Evolutionary conservation across 78 protist genomes (phyloP).

Genomic region (Pigoraptor vietnamica): DNA sequence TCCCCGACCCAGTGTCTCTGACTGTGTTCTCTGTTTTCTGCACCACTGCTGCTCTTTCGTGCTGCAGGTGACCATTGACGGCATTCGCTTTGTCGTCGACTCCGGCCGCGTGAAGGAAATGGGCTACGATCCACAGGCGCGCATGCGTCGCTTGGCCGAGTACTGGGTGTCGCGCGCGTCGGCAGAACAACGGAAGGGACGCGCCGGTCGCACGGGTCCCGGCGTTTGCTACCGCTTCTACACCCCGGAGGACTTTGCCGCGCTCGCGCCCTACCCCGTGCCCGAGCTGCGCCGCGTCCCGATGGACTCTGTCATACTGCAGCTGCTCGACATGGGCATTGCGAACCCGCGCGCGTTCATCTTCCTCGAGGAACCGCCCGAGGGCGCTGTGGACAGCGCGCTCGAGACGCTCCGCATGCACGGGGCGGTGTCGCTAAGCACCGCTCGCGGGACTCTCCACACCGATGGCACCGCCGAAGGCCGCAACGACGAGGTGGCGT

Average conservation of each 20-base stretch:
- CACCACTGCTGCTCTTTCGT: too few species aligned
- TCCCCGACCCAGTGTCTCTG: neutral
- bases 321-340: constrained; percentile 11
- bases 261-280: constrained; percentile 16
- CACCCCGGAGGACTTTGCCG: constrained; percentile 21
- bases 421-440: neutral
- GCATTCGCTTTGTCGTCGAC: constrained; percentile 83
- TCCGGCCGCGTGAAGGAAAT: constrained; percentile 81
- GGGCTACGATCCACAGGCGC: constrained; percentile 25
- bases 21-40: too few species aligned
- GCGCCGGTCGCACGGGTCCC: constrained; percentile 71
- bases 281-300: constrained; percentile 79
- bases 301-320: constrained; percentile 47
- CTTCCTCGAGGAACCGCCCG: neutral
- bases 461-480: too few species aligned
- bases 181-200: constrained; percentile 80
- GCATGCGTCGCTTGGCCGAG: constrained; percentile 27
- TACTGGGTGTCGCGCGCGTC: constrained; percentile 39
- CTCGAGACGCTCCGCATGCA: neutral
- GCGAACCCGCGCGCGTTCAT: neutral
- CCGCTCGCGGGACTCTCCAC: too few species aligned
- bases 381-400: neutral
- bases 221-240: constrained; percentile 47
- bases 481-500: too few species aligned
- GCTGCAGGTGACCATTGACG: constrained; percentile 85